Evolutionary conservation across 805 yeast genomes (phyloP).

Genomic region (Candida sphagnicola): DNA sequence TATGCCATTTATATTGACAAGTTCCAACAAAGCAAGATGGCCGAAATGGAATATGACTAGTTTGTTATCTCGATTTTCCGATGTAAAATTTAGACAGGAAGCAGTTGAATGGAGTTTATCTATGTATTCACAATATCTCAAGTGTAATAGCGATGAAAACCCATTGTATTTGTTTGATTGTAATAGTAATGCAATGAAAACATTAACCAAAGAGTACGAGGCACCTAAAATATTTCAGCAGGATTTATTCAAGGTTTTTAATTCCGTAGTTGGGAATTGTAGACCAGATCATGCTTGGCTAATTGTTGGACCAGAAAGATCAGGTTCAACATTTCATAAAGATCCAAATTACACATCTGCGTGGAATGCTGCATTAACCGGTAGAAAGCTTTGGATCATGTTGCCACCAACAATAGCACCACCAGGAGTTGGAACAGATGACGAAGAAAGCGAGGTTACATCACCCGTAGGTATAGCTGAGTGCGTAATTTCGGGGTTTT

Average conservation of each 20-base stretch:
- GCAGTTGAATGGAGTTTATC: slow-evolving; percentile 74
- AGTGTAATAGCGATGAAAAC: slow-evolving; percentile 67
- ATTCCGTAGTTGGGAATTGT: slow-evolving; percentile 31
- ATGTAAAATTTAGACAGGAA: slow-evolving; percentile 74
- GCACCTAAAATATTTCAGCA: slow-evolving; percentile 52
- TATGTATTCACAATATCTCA: slow-evolving; percentile 58
- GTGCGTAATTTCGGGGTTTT: slow-evolving; percentile 83
- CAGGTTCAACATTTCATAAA: slow-evolving; percentile 89
- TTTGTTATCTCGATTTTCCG: slow-evolving; percentile 51
- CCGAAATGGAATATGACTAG: slow-evolving; percentile 58
- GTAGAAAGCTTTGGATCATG: slow-evolving; percentile 85
- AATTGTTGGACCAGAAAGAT: slow-evolving; percentile 74
- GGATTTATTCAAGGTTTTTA: slow-evolving; percentile 62
- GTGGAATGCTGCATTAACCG: slow-evolving; percentile 78
- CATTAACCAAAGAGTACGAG: slow-evolving; percentile 48
- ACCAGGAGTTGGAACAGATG: slow-evolving; percentile 80
- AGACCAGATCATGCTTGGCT: slow-evolving; percentile 94
- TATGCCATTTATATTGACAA: slow-evolving; percentile 62
- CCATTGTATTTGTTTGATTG: slow-evolving; percentile 88
- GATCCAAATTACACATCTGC: slow-evolving; percentile 91
- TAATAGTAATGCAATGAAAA: slow-evolving; percentile 60
- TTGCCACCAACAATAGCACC: slow-evolving; percentile 73
- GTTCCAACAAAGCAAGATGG: slow-evolving; percentile 42
- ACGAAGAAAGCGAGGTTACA: slow-evolving; percentile 81
- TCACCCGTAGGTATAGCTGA: slow-evolving; percentile 91